A percentile compares a stretch with the other conserved stretches of the same genome.
These are phyloP conservation scores for Dendrostoma leiphaemia DNA, from an alignment of 2,329 filamentous ascomycete species.

Conservation along the genomic window DNA sequence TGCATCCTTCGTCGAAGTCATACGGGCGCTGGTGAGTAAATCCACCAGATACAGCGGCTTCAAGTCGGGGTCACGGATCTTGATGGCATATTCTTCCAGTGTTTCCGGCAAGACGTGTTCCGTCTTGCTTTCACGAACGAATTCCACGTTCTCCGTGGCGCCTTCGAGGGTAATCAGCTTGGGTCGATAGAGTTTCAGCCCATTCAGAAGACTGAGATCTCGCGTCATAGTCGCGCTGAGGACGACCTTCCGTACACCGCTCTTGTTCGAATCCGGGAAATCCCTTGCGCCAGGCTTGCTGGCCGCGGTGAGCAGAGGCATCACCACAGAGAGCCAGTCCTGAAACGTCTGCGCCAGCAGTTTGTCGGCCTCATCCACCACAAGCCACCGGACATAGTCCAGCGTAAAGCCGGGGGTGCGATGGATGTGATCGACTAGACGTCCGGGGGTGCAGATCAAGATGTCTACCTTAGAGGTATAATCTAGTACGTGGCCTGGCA, in stretches of 20 bases:
- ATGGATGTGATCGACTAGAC: conserved; percentile 86
- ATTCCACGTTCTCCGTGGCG: conserved; percentile 28
- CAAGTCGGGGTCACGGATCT: conserved; percentile 65
- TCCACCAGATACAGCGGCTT: conserved; percentile 86
- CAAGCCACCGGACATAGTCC: conserved; percentile 77
- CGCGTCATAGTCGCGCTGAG: conserved; percentile 90
- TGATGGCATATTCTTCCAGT: conserved; percentile 64
- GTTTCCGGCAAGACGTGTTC: conserved; percentile 58
- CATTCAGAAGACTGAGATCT: conserved; percentile 76
- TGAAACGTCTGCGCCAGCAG: conserved; percentile 89
- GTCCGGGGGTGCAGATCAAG: conserved; percentile 86
- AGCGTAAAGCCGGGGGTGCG: conserved; percentile 80
- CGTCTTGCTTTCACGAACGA: conserved; percentile 37
- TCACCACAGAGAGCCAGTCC: conserved; percentile 77
- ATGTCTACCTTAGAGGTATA: conserved; percentile 78
- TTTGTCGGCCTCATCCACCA: conserved; percentile 93
- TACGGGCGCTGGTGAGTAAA: conserved; percentile 60
- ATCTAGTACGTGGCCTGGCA: conserved; percentile 62
- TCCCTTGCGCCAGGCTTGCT: conserved; percentile 48
- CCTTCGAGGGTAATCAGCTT: conserved; percentile 74
- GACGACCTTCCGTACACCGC: conserved; percentile 73
- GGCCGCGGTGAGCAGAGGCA: conserved; percentile 53
- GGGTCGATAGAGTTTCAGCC: conserved; percentile 70
- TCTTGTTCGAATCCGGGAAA: conserved; percentile 50
- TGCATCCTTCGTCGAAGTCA: conserved; percentile 30